phyloP scores from a whole-genome alignment of 305 asterid genomes.

The Plantago rigida region DNA sequence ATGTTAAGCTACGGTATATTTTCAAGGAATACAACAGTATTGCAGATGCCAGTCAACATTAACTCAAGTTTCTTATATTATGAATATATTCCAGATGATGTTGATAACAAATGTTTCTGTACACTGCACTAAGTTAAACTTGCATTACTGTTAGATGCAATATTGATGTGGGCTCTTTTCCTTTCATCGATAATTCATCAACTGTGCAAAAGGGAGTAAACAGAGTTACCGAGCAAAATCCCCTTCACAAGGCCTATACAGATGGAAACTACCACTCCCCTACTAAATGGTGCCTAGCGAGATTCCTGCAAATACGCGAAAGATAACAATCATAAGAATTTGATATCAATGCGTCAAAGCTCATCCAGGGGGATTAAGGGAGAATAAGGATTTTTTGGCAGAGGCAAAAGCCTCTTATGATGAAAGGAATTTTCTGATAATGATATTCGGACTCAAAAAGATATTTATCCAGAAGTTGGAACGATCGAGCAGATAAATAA shows the following conservation, averaged over 20 bases:
- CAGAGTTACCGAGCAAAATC: conserved; percentile 35
- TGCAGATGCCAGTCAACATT: too few relatives aligned
- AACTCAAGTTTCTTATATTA: too few relatives aligned
- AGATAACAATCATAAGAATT: not conserved
- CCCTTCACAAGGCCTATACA: conserved; percentile 39
- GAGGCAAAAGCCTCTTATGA: not conserved
- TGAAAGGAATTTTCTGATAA: conserved; percentile 9
- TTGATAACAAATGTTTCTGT: too few relatives aligned
- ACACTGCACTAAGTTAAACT: too few relatives aligned
- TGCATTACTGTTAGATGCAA: too few relatives aligned
- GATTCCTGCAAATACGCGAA: conserved; percentile 33
- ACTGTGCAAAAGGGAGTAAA: conserved; percentile 23
- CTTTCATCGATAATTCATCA: conserved; percentile 18
- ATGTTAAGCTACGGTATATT: too few relatives aligned
- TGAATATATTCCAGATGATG: too few relatives aligned
- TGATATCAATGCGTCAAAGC: not conserved
- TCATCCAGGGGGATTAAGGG: not conserved
- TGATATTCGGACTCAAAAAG: conserved; percentile 12
- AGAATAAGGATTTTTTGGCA: too few relatives aligned
- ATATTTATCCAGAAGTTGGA: conserved; percentile 9
- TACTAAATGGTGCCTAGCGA: conserved; percentile 25
- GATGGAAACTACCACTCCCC: conserved; percentile 43
- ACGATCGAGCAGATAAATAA: not conserved
- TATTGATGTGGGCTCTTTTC: too few relatives aligned
- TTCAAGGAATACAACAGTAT: too few relatives aligned